Percentiles rank a stretch among this genome's conserved stretches.
Evolutionary conservation across 352 stramenopile genomes (phyloP).

Genomic region (Phytopythium kandeliae): DNA sequence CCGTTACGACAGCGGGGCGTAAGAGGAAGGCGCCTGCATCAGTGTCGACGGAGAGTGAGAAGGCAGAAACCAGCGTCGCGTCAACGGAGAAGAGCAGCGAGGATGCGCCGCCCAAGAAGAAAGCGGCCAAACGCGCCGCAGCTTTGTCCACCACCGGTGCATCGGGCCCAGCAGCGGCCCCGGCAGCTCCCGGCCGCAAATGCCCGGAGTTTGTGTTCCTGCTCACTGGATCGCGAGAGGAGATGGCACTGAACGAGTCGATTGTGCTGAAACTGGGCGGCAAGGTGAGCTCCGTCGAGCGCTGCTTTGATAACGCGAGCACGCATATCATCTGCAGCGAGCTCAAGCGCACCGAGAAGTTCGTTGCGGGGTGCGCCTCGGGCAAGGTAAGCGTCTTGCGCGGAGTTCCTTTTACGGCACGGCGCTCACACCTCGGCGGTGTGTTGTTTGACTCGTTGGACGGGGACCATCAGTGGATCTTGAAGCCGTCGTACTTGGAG

Average conservation of each 20-base stretch:
- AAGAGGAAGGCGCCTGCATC: conserved; percentile 3
- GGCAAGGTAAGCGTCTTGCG: conserved; percentile 53
- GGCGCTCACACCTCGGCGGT: too few relatives aligned
- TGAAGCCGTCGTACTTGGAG: conserved; percentile 79
- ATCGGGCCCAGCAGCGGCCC: conserved; percentile 15
- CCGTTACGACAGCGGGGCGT: neutral
- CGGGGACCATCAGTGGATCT: conserved; percentile 72
- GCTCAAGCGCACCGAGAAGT: conserved; percentile 85
- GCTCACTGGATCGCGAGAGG: conserved; percentile 68
- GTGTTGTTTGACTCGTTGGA: conserved; percentile 3
- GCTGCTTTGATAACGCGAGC: conserved; percentile 61
- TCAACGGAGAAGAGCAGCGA: neutral
- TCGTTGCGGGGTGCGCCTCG: conserved; percentile 70
- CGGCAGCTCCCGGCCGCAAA: neutral
- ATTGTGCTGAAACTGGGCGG: conserved; percentile 66
- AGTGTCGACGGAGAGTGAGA: neutral
- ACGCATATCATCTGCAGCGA: conserved; percentile 87
- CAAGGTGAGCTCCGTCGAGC: conserved; percentile 52
- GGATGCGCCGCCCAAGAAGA: conserved; percentile 13
- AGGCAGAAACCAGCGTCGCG: neutral
- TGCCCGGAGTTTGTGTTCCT: conserved; percentile 43
- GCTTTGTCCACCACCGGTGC: conserved; percentile 10
- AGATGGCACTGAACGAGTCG: conserved; percentile 65
- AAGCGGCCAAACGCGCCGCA: conserved; percentile 5
- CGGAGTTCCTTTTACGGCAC: conserved; percentile 3